Evolutionary conservation across 352 stramenopile genomes (phyloP).

Genomic region (Phytophthora chlamydospora): DNA sequence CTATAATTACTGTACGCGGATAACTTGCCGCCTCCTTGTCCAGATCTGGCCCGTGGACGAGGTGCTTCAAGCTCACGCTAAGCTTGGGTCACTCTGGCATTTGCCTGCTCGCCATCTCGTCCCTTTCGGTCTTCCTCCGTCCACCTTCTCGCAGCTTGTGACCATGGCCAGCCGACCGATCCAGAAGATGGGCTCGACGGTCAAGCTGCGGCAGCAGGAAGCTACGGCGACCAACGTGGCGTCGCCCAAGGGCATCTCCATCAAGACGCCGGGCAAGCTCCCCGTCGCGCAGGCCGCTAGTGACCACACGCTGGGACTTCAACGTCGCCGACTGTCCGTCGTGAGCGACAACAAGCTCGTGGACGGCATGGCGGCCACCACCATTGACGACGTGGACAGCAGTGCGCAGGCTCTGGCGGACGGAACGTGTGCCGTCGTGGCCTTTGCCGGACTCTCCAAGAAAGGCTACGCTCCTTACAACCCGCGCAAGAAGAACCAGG

Average conservation of each 20-base stretch:
- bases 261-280: constrained; percentile 64
- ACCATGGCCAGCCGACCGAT: constrained; percentile 51
- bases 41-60: not conserved
- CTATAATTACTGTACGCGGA: constrained; percentile 30
- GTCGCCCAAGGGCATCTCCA: constrained; percentile 83
- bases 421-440: constrained; percentile 57
- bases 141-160: not conserved
- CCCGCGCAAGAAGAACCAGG: constrained; percentile 98
- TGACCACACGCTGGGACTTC: constrained; percentile 66
- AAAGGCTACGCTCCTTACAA: constrained; percentile 93
- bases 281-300: constrained; percentile 38
- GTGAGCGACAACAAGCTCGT: constrained; percentile 87
- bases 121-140: constrained; percentile 6
- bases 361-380: constrained; percentile 71
- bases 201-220: constrained; percentile 68
- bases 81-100: constrained; percentile 30
- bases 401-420: constrained; percentile 49
- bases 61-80: not conserved
- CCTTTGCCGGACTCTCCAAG: constrained; percentile 83
- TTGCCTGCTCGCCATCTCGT: constrained; percentile 23
- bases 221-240: constrained; percentile 68
- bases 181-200: constrained; percentile 55
- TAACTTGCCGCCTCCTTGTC: constrained; percentile 3
- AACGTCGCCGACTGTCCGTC: constrained; percentile 71
- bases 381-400: constrained; percentile 67